phyloP scores from a whole-genome alignment of 257 asterid genomes.

The Capsicum chinense region DNA sequence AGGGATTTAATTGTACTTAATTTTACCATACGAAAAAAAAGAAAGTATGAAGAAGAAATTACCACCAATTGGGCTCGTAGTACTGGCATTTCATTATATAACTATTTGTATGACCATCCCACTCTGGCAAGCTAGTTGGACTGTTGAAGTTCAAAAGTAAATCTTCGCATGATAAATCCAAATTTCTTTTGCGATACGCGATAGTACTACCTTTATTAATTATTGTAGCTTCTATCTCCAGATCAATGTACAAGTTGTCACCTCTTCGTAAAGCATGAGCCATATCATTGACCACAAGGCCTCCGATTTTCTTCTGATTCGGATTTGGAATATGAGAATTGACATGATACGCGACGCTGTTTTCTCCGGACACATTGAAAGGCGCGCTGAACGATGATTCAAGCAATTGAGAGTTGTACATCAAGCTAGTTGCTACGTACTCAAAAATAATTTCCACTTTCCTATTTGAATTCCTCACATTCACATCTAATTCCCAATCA shows the following conservation, averaged over 20 bases:
- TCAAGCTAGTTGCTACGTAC: slow-evolving; percentile 26
- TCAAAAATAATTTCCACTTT: slow-evolving; percentile 29
- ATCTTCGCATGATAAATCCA: slow-evolving; percentile 30
- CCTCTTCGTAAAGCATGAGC: slow-evolving; percentile 22
- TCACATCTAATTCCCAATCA: slow-evolving; percentile 28
- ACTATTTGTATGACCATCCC: not conserved
- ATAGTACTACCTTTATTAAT: not conserved
- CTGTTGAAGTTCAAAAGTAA: slow-evolving; percentile 8
- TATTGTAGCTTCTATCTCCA: slow-evolving; percentile 29
- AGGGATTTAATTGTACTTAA: not conserved
- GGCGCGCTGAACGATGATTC: slow-evolving; percentile 15
- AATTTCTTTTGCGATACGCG: not conserved
- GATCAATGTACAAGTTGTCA: not conserved
- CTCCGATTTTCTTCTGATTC: not conserved
- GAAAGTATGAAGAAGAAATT: no score
- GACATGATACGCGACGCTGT: not conserved
- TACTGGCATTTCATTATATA: not conserved
- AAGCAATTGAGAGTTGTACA: slow-evolving; percentile 11
- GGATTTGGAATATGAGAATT: slow-evolving; percentile 14
- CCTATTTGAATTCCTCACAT: slow-evolving; percentile 23
- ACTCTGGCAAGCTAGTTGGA: slow-evolving; percentile 4
- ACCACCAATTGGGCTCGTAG: not conserved
- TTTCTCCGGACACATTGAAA: not conserved
- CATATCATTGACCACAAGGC: slow-evolving; percentile 32
- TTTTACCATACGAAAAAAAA: not conserved